phyloP scores from a whole-genome alignment of 345 rosid genomes.

The Salix koriyanagi region DNA sequence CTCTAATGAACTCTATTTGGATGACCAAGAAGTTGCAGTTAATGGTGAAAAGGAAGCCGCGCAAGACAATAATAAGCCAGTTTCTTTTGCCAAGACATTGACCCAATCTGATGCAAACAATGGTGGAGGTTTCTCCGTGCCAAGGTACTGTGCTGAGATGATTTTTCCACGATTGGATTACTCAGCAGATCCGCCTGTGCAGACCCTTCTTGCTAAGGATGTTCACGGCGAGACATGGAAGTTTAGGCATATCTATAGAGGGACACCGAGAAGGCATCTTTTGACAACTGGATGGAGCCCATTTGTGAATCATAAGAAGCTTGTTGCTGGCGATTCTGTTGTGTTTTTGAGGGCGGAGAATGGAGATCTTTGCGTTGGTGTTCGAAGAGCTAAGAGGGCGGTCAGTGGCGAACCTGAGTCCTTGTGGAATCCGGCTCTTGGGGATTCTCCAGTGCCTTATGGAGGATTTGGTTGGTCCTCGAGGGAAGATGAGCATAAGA shows the following conservation, averaged over 20 bases:
- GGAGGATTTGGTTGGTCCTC: constrained; percentile 52
- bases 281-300: constrained; percentile 98
- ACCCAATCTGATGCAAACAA: constrained; percentile 98
- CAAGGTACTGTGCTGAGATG: constrained; percentile 93
- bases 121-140: constrained; percentile 98
- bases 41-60: constrained; percentile 7
- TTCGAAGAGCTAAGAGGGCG: constrained; percentile 69
- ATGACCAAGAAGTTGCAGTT: constrained; percentile 22
- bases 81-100: constrained; percentile 88
- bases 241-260: constrained; percentile 91
- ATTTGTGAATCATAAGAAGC: constrained; percentile 95
- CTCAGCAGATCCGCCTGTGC: constrained; percentile 89
- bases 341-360: constrained; percentile 80
- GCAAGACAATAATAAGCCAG: constrained; percentile 38
- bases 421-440: constrained; percentile 35
- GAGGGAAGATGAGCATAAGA: constrained; percentile 53
- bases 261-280: constrained; percentile 92
- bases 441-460: constrained; percentile 37
- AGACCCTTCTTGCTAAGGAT: constrained; percentile 85
- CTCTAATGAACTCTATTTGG: constrained; percentile 12
- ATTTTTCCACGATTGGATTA: constrained; percentile 87
- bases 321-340: constrained; percentile 91
- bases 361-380: constrained; percentile 92
- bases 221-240: constrained; percentile 93
- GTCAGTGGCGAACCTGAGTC: constrained; percentile 48